Conservation (phyloP, 1,139 yeast genomes). For the Geotrichum restrictum region DNA sequence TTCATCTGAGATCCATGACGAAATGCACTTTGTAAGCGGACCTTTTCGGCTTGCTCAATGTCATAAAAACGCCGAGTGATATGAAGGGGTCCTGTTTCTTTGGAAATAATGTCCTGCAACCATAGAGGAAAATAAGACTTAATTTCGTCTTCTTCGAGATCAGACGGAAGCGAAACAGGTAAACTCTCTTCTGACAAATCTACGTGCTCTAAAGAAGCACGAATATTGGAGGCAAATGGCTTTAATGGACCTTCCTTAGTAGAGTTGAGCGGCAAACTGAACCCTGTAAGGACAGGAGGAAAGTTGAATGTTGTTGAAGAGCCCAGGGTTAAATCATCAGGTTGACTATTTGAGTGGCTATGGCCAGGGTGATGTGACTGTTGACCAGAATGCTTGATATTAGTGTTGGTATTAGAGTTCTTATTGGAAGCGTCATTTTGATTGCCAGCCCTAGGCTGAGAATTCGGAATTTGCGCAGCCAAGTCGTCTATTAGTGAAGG, state of each 20-base stretch:
- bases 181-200: slow-evolving; percentile 26
- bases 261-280: slow-evolving; percentile 29
- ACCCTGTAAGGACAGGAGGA: slow-evolving; percentile 33
- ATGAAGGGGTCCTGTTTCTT: slow-evolving; percentile 33
- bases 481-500: slow-evolving; percentile 30
- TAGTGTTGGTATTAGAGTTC: background rate
- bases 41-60: slow-evolving; percentile 40
- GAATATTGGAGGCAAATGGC: slow-evolving; percentile 30
- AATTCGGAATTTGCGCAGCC: background rate
- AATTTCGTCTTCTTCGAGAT: slow-evolving; percentile 17
- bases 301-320: slow-evolving; percentile 17
- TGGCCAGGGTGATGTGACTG: slow-evolving; percentile 15
- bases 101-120: slow-evolving; percentile 35
- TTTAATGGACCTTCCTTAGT: slow-evolving; percentile 29
- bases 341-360: slow-evolving; percentile 21
- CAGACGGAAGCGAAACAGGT: slow-evolving; percentile 26
- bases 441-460: background rate
- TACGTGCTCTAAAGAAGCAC: slow-evolving; percentile 25
- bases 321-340: background rate
- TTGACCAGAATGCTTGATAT: background rate
- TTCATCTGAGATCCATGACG: background rate
- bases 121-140: slow-evolving; percentile 36
- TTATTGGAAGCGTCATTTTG: background rate
- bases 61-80: slow-evolving; percentile 40
- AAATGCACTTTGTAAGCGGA: slow-evolving; percentile 37